phyloP scores from a whole-genome alignment of 2,329 filamentous ascomycete genomes.

The Blastomyces emzantsi region DNA sequence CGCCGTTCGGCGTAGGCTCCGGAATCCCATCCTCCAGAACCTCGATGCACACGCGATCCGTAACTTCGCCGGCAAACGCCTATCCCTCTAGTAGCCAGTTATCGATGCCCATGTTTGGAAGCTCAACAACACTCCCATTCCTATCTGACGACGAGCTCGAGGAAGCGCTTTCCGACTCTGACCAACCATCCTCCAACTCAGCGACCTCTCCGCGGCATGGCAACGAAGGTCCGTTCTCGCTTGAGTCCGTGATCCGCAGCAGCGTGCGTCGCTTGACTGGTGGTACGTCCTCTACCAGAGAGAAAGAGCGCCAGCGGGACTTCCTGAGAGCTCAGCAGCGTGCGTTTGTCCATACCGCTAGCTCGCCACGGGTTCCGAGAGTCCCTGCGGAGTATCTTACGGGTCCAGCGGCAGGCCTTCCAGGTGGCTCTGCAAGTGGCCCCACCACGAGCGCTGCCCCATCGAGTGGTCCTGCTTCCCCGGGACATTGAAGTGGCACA shows the following conservation, averaged over 20 bases:
- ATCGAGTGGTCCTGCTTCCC: constrained; percentile 10
- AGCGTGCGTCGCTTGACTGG: constrained; percentile 42
- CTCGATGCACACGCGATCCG: constrained; percentile 66
- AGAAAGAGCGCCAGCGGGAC: constrained; percentile 39
- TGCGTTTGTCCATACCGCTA: constrained; percentile 26
- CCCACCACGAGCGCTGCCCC: neutral
- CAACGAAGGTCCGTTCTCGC: constrained; percentile 35
- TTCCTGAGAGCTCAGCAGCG: constrained; percentile 37
- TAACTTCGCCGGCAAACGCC: constrained; percentile 65
- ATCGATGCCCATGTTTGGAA: constrained; percentile 47
- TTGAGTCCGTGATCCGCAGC: constrained; percentile 39
- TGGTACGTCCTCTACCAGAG: constrained; percentile 32
- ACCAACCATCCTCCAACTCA: constrained; percentile 30
- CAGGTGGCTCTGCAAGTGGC: constrained; percentile 6
- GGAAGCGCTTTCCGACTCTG: constrained; percentile 71
- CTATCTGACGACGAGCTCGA: constrained; percentile 70
- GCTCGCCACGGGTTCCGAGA: constrained; percentile 39
- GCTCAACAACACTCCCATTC: constrained; percentile 51
- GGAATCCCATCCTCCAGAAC: constrained; percentile 44
- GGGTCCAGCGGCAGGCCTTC: constrained; percentile 15
- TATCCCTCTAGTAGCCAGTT: constrained; percentile 19
- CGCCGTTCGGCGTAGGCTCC: constrained; percentile 41
- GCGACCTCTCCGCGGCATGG: constrained; percentile 25
- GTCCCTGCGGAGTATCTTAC: constrained; percentile 41
- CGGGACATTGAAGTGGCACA: constrained; percentile 1